Percentiles rank a stretch among this genome's conserved stretches.
phyloP scores from a whole-genome alignment of 352 stramenopile species.

The Aphanomyces euteiches region DNA sequence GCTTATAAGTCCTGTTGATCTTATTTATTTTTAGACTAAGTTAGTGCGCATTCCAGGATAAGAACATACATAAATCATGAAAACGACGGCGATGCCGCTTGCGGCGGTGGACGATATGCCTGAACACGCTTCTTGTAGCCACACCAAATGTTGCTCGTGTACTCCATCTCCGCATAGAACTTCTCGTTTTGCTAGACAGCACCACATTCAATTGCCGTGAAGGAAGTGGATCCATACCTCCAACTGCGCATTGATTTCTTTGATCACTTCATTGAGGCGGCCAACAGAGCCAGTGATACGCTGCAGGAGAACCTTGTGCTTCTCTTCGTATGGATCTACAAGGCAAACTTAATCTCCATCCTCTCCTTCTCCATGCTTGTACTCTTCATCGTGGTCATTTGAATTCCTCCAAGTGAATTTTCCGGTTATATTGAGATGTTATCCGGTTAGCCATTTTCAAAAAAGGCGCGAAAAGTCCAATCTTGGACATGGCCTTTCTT shows the following conservation, averaged over 20 bases:
- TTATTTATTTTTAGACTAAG: too few relatives aligned
- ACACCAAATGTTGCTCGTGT: slow-evolving; percentile 80
- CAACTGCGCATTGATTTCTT: slow-evolving; percentile 82
- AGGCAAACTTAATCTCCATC: not conserved
- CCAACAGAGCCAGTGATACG: slow-evolving; percentile 72
- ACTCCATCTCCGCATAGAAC: slow-evolving; percentile 60
- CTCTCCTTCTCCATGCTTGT: not conserved
- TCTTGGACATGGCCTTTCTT: too few relatives aligned
- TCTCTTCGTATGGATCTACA: slow-evolving; percentile 80
- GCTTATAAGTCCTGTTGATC: too few relatives aligned
- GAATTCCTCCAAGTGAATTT: not conserved
- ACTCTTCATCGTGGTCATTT: not conserved
- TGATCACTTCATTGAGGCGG: slow-evolving; percentile 74
- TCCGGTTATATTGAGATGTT: not conserved
- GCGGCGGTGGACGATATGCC: slow-evolving; percentile 8
- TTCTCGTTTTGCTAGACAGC: slow-evolving; percentile 63
- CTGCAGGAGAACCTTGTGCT: slow-evolving; percentile 81
- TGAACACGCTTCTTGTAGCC: slow-evolving; percentile 80
- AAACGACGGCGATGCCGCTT: too few relatives aligned
- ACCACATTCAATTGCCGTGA: slow-evolving; percentile 6
- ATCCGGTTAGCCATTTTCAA: not conserved
- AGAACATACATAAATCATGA: too few relatives aligned
- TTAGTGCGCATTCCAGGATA: too few relatives aligned
- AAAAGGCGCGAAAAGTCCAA: too few relatives aligned
- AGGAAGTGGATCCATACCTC: slow-evolving; percentile 42